phyloP scores from a whole-genome alignment of 164 flowering plant species.

The Macadamia integrifolia region DNA sequence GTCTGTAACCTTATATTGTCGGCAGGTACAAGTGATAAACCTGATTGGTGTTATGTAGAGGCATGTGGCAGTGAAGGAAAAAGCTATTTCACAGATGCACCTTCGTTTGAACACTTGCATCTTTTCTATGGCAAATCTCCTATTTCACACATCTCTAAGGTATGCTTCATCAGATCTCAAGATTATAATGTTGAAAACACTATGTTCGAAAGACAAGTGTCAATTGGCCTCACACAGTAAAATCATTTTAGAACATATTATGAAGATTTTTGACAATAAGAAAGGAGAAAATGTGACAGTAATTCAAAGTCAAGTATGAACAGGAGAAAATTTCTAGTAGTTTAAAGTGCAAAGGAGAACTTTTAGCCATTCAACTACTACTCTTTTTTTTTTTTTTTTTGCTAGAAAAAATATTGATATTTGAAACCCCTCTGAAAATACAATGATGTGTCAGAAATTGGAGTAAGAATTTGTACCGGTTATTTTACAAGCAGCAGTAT shows the following conservation, averaged over 20 bases:
- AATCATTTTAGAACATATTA: background rate
- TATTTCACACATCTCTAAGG: slow-evolving; percentile 78
- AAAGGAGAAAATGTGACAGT: too few relatives aligned
- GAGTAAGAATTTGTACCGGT: too few relatives aligned
- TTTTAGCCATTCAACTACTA: too few relatives aligned
- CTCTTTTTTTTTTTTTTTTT: too few relatives aligned
- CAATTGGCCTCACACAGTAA: background rate
- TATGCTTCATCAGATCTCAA: slow-evolving; percentile 12
- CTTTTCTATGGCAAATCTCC: slow-evolving; percentile 70
- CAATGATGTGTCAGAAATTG: too few relatives aligned
- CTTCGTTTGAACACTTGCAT: slow-evolving; percentile 54
- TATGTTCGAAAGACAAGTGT: background rate
- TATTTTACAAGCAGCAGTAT: too few relatives aligned
- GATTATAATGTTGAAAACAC: too few relatives aligned
- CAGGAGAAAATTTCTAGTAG: too few relatives aligned
- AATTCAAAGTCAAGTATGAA: too few relatives aligned
- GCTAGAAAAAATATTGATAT: too few relatives aligned
- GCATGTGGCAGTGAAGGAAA: slow-evolving; percentile 63
- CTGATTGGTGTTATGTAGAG: slow-evolving; percentile 92
- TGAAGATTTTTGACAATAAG: background rate
- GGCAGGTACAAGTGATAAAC: slow-evolving; percentile 89
- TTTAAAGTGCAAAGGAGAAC: too few relatives aligned
- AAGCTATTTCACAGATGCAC: slow-evolving; percentile 55
- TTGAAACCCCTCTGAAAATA: background rate
- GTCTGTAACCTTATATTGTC: slow-evolving; percentile 84